phyloP scores from a whole-genome alignment of 768 basidiomycete genomes.

The Pisolithus marmoratus region DNA sequence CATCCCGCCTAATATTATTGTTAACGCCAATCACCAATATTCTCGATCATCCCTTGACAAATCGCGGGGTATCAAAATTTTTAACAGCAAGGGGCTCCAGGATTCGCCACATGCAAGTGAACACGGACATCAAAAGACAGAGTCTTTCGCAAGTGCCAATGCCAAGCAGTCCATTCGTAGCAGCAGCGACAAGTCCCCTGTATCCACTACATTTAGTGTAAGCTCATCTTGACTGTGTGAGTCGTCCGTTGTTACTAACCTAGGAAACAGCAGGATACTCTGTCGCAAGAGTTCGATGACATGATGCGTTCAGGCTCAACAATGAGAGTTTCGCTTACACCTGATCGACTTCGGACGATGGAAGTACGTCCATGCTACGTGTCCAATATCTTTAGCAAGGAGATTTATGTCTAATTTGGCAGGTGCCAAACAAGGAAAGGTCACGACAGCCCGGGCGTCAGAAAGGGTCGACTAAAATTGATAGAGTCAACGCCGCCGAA shows the following conservation, averaged over 20 bases:
- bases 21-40: conserved; percentile 15
- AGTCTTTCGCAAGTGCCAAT: conserved; percentile 49
- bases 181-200: conserved; percentile 28
- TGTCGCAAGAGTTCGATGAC: conserved; percentile 84
- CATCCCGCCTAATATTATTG: conserved; percentile 7
- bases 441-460: conserved; percentile 30
- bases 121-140: conserved; percentile 48
- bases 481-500: conserved; percentile 19
- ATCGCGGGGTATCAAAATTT: conserved; percentile 54
- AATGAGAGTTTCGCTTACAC: conserved; percentile 94
- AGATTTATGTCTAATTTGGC: conserved; percentile 8
- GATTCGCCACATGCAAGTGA: conserved; percentile 38
- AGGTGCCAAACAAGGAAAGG: conserved; percentile 77
- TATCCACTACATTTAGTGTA: conserved; percentile 31
- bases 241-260: conserved; percentile 1
- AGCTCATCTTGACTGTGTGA: conserved; percentile 6
- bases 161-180: conserved; percentile 34
- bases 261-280: conserved; percentile 43
- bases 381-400: conserved; percentile 11
- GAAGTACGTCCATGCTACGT: conserved; percentile 55
- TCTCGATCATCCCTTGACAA: conserved; percentile 63
- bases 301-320: conserved; percentile 86
- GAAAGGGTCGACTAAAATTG: conserved; percentile 16
- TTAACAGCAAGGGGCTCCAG: conserved; percentile 37
- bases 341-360: conserved; percentile 88